These are phyloP conservation scores for Trichothecium sympodiale DNA, from an alignment of 2,329 filamentous ascomycete genomes.

Conservation along the genomic window DNA sequence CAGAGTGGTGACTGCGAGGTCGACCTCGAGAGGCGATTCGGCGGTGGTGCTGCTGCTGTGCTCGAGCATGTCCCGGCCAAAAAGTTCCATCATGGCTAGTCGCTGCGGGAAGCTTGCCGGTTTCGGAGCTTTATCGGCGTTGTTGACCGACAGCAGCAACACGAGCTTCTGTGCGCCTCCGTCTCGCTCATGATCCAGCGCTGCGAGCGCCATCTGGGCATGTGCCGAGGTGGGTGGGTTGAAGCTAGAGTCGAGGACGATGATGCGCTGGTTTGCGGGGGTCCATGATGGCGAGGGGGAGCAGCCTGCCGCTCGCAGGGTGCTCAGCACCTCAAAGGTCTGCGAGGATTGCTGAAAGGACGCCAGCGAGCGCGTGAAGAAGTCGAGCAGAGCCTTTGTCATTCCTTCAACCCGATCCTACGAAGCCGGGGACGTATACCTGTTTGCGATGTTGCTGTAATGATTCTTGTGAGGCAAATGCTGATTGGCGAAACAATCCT, in stretches of 20 bases:
- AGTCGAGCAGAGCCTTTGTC: constrained; percentile 18
- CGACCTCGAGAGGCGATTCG: constrained; percentile 27
- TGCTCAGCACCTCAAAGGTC: constrained; percentile 33
- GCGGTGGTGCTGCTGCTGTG: not conserved
- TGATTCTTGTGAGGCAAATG: too few species aligned
- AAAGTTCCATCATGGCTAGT: constrained; percentile 59
- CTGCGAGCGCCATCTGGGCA: constrained; percentile 42
- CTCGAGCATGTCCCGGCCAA: constrained; percentile 39
- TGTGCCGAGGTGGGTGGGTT: constrained; percentile 57
- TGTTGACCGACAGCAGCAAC: constrained; percentile 50
- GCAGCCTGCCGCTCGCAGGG: constrained; percentile 11
- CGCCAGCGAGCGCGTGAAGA: constrained; percentile 32
- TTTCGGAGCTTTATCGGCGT: constrained; percentile 55
- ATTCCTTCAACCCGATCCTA: too few species aligned
- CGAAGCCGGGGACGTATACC: too few species aligned
- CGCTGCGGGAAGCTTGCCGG: constrained; percentile 58
- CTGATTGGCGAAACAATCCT: too few species aligned
- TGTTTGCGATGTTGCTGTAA: too few species aligned
- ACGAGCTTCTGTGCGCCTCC: constrained; percentile 23
- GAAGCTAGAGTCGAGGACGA: constrained; percentile 57
- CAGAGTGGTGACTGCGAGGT: constrained; percentile 59
- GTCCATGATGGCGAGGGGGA: not conserved
- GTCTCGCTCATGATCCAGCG: constrained; percentile 15
- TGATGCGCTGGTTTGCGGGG: constrained; percentile 20
- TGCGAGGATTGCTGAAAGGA: constrained; percentile 31